These are phyloP conservation scores for Inga leiocalycina DNA, from an alignment of 306 rosid genomes.

Conservation along the genomic window DNA sequence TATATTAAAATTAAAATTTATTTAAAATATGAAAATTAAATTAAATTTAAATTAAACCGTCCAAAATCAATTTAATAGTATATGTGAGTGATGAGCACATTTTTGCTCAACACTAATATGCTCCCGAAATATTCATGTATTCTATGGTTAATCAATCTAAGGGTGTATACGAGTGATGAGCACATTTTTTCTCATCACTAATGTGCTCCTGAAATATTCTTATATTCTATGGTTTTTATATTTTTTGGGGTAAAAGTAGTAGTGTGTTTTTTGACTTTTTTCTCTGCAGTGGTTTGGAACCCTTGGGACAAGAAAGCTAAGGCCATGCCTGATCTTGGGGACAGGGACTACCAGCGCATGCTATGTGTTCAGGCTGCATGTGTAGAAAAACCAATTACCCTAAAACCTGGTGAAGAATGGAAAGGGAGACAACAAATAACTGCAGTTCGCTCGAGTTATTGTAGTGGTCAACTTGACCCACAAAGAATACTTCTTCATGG, in stretches of 20 bases:
- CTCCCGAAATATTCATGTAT: not conserved
- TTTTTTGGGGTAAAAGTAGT: not conserved
- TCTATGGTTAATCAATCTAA: not conserved
- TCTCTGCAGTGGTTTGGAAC: constrained; percentile 76
- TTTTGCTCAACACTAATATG: too few species aligned
- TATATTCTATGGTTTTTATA: not conserved
- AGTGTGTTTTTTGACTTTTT: constrained; percentile 1
- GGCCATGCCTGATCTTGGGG: constrained; percentile 67
- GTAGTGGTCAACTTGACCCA: constrained; percentile 85
- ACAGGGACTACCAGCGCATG: constrained; percentile 69
- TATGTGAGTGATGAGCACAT: too few species aligned
- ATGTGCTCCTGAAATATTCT: not conserved
- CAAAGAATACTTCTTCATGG: constrained; percentile 33
- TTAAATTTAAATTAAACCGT: too few species aligned
- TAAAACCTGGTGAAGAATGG: constrained; percentile 95
- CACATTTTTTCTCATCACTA: too few species aligned
- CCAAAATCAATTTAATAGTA: too few species aligned
- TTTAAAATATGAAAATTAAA: too few species aligned
- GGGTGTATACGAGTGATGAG: too few species aligned
- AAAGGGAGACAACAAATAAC: constrained; percentile 81
- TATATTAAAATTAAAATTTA: too few species aligned
- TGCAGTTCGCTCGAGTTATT: constrained; percentile 82
- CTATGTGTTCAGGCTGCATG: constrained; percentile 81
- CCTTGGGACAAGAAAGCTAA: constrained; percentile 90
- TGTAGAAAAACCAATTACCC: constrained; percentile 69